phyloP scores from a whole-genome alignment of 2,329 filamentous ascomycete species.

The Fusarium coffeatum region DNA sequence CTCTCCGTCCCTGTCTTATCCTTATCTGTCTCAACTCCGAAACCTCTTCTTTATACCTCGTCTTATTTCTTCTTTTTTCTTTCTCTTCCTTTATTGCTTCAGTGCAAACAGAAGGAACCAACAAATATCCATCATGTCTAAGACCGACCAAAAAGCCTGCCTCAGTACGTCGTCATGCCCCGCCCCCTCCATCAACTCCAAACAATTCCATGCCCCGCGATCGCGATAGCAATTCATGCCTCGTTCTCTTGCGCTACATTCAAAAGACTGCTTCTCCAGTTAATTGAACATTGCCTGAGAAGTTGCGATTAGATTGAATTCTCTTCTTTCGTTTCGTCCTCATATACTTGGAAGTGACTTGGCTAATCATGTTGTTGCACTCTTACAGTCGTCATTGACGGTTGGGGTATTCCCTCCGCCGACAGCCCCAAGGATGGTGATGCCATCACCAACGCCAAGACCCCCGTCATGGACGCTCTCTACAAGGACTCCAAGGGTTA shows the following conservation, averaged over 20 bases:
- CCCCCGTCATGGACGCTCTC: slow-evolving; percentile 94
- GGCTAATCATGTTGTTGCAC: slow-evolving; percentile 68
- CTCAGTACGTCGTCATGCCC: slow-evolving; percentile 64
- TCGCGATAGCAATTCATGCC: slow-evolving; percentile 27
- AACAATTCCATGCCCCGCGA: slow-evolving; percentile 40
- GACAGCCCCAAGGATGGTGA: slow-evolving; percentile 89
- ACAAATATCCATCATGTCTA: slow-evolving; percentile 58
- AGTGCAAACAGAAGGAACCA: slow-evolving; percentile 14
- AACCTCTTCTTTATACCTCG: slow-evolving; percentile 30
- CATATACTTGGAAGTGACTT: slow-evolving; percentile 67
- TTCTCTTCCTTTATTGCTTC: slow-evolving; percentile 34
- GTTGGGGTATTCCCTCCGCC: slow-evolving; percentile 90
- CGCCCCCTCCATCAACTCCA: slow-evolving; percentile 44
- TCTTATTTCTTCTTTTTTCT: slow-evolving; percentile 22
- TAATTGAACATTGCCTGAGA: slow-evolving; percentile 19
- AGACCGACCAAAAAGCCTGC: slow-evolving; percentile 70
- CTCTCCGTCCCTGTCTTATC: slow-evolving; percentile 31
- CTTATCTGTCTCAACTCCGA: slow-evolving; percentile 23
- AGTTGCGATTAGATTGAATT: slow-evolving; percentile 51
- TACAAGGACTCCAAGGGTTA: slow-evolving; percentile 85
- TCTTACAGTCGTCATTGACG: slow-evolving; percentile 92
- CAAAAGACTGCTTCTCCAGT: slow-evolving; percentile 37
- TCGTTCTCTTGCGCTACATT: slow-evolving; percentile 36
- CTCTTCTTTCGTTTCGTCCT: slow-evolving; percentile 64
- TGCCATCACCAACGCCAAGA: slow-evolving; percentile 93